These are phyloP conservation scores for Lasiodiplodia sp. DNA, from an alignment of 2,329 filamentous ascomycete species.

Conservation along the genomic window DNA sequence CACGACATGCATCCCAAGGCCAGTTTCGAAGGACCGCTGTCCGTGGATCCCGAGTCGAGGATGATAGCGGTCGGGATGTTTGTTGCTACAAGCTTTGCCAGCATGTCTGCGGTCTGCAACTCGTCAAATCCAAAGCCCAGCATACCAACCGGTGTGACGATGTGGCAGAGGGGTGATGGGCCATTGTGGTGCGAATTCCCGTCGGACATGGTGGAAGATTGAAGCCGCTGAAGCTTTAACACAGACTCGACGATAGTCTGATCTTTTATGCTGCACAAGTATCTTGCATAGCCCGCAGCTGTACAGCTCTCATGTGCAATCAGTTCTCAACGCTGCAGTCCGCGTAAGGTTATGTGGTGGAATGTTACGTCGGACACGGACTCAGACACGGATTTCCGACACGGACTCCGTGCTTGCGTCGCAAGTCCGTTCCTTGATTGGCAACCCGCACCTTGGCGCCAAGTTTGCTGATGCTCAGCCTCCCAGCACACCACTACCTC, in stretches of 20 bases:
- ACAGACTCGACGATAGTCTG: too few relatives aligned
- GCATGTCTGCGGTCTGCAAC: slow-evolving; percentile 33
- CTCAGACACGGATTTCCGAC: not conserved
- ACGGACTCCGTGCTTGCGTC: not conserved
- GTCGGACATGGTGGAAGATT: not conserved
- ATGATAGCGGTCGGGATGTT: slow-evolving; percentile 37
- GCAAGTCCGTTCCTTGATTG: not conserved
- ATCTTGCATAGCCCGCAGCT: too few relatives aligned
- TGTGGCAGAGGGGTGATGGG: slow-evolving; percentile 36
- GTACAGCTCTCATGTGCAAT: too few relatives aligned
- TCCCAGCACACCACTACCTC: not conserved
- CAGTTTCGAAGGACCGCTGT: slow-evolving; percentile 38
- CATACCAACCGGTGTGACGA: slow-evolving; percentile 59
- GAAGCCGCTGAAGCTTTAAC: not conserved
- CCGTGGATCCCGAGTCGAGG: slow-evolving; percentile 39
- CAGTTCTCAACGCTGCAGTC: too few relatives aligned
- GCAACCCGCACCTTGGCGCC: not conserved
- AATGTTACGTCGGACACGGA: too few relatives aligned
- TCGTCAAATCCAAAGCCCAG: slow-evolving; percentile 58
- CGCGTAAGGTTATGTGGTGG: too few relatives aligned
- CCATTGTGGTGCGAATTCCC: not conserved
- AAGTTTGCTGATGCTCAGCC: not conserved
- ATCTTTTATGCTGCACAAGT: too few relatives aligned
- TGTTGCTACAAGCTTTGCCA: slow-evolving; percentile 28
- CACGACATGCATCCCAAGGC: slow-evolving; percentile 35